Conservation (phyloP, 78 protist genomes). For the Dictyostelium intermedium region DNA sequence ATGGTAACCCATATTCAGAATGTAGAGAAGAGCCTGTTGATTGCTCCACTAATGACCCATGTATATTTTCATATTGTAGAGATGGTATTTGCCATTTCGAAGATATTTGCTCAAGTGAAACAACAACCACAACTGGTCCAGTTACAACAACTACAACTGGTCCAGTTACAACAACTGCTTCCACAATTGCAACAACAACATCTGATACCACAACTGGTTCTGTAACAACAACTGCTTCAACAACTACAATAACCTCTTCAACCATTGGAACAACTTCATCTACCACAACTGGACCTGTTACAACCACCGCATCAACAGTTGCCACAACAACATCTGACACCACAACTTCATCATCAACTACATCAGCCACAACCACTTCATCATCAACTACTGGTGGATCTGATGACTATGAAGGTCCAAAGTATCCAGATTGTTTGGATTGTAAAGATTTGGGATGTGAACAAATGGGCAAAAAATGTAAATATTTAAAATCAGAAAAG, state of each 20-base stretch:
- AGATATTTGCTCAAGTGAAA: neutral
- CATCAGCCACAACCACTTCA: too few relatives aligned
- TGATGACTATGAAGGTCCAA: neutral
- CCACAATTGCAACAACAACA: too few relatives aligned
- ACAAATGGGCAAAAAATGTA: neutral
- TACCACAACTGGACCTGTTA: neutral
- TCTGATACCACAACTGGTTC: too few relatives aligned
- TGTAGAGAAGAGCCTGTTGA: too few relatives aligned
- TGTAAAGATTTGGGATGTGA: neutral
- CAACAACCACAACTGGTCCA: neutral
- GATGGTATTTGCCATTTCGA: neutral
- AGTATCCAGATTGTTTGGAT: neutral
- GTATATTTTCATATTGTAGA: too few relatives aligned
- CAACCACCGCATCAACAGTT: too few relatives aligned
- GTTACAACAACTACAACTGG: neutral
- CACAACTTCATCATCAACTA: too few relatives aligned
- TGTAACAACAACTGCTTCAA: neutral
- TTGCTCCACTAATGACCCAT: neutral
- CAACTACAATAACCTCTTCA: neutral
- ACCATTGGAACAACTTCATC: neutral
- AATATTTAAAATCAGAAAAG: neutral
- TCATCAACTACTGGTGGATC: too few relatives aligned
- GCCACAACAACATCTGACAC: neutral
- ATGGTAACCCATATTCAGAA: too few relatives aligned
- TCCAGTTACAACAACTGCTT: neutral